Percentiles rank a stretch among this genome's conserved stretches.
phyloP scores from a whole-genome alignment of 106 monocot genomes.

The Dendrobium officinale region DNA sequence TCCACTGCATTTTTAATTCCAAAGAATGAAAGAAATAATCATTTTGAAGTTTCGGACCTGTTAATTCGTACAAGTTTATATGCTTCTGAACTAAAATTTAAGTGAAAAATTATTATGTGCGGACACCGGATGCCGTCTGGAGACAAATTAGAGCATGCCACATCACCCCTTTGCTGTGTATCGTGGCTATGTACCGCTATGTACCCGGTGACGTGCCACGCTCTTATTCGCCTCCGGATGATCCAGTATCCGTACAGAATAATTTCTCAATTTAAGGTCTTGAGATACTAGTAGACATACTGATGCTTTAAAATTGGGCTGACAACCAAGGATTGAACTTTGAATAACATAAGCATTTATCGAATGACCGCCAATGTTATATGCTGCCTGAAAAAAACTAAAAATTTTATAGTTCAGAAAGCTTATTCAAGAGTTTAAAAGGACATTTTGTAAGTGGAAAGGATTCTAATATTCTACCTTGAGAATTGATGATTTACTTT shows the following conservation, averaged over 20 bases:
- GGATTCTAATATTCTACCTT: slow-evolving; percentile 34
- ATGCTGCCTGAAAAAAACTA: slow-evolving; percentile 47
- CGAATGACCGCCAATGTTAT: slow-evolving; percentile 63
- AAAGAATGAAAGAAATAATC: neutral
- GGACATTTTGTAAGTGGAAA: neutral
- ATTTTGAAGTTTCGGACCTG: neutral
- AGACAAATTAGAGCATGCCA: too few relatives aligned
- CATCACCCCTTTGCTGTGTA: too few relatives aligned
- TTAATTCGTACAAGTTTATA: neutral
- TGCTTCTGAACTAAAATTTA: neutral
- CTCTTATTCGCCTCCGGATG: too few relatives aligned
- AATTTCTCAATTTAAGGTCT: neutral
- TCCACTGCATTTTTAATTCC: slow-evolving; percentile 25
- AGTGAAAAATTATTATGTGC: neutral
- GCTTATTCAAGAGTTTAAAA: neutral
- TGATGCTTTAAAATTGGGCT: slow-evolving; percentile 39
- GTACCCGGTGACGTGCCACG: too few relatives aligned
- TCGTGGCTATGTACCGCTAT: too few relatives aligned
- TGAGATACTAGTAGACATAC: slow-evolving; percentile 13
- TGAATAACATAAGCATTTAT: slow-evolving; percentile 70
- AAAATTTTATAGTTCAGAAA: neutral
- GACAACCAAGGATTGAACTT: slow-evolving; percentile 58
- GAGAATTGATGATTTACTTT: slow-evolving; percentile 38
- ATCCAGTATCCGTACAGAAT: too few relatives aligned
- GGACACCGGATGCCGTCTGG: too few relatives aligned